Evolutionary conservation across 768 basidiomycete genomes (phyloP), one percentile per base, ranked within the genome.

Genomic region (Megacollybia marginata): DNA sequence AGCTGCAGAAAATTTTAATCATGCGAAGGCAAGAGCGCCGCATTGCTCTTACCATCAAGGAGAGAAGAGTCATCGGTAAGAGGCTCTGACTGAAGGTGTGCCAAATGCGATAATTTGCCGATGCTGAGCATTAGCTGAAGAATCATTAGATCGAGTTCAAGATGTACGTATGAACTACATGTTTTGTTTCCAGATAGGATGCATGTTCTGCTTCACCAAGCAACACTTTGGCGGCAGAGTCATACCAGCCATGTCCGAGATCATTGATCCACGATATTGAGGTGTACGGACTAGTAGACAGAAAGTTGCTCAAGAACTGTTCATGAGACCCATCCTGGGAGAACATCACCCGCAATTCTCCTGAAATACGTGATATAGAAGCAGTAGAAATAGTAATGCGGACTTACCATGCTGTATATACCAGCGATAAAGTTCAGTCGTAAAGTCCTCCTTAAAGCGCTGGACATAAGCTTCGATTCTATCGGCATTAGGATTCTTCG

Each of bases 361-460:
- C 90, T 91, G 16, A 35, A 38, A 18, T 13, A 16, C 18, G n/a
- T 20, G 33, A 38, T 16, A 36, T 46, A 16, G 19, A 16, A 35
- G 19, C 44, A 31, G 19, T 2, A 48, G 19, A 9, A 33, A 11
- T 6, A 10, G n/a, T n/a, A 19, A 43, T 9, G 11, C 5, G 44
- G 13, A 62, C 76, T 42, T 50, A 88, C 91, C 89, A 55, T 93
- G 84, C 55, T 92, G 88, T 46, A 95, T 87, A 63, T 91, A 95
- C 88, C 88, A 96, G 59, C 82, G 79, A 60, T 89, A 94, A n/a
- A 96, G 73, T 59, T 91, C 85, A n/a, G 75, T 81, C 0, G 92
- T 86, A 55, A 97, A 98, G 11, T 80, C 81, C 33, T 91, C 83
- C 46, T 84, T 80, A 66, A 86, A 95, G 57, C 73, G 75, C 42